Conservation (phyloP, 495 filamentous ascomycete species). For the Parmelia sp. region DNA sequence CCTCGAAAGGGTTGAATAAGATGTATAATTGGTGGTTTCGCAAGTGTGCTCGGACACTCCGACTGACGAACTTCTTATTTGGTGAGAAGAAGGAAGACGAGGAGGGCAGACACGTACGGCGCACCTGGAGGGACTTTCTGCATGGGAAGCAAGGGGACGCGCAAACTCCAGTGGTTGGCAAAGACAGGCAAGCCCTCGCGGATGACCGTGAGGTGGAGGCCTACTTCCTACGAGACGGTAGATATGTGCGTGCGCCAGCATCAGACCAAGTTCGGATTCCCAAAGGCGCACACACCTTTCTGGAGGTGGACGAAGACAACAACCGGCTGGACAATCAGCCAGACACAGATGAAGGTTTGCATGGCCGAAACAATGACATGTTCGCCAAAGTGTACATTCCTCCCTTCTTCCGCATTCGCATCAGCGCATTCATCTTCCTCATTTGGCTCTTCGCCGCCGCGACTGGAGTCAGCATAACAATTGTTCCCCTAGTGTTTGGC, state of each 20-base stretch:
- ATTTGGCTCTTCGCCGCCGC: constrained; percentile 92
- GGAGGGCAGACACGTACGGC: constrained; percentile 59
- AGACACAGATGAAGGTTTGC: constrained; percentile 57
- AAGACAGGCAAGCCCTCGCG: constrained; percentile 32
- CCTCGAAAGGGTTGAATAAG: constrained; percentile 70
- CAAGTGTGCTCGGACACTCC: constrained; percentile 69
- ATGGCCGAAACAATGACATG: constrained; percentile 56
- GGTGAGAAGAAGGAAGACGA: constrained; percentile 74
- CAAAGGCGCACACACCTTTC: constrained; percentile 72
- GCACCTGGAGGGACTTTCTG: constrained; percentile 49
- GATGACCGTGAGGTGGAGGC: constrained; percentile 37
- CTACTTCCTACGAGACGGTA: constrained; percentile 65
- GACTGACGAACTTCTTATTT: constrained; percentile 89
- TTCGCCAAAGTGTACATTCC: constrained; percentile 86
- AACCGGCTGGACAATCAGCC: constrained; percentile 51
- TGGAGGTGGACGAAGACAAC: constrained; percentile 71
- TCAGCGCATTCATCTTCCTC: constrained; percentile 77
- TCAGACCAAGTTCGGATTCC: constrained; percentile 92
- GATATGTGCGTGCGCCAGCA: constrained; percentile 81
- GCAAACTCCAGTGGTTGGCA: constrained; percentile 41
- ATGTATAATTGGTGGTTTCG: constrained; percentile 98
- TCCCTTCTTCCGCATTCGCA: constrained; percentile 70
- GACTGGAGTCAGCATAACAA: constrained; percentile 83
- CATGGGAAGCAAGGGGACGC: constrained; percentile 43
- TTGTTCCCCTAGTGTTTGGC: constrained; percentile 82